Base-by-base conservation (phyloP, 768 basidiomycete species). In the Pisolithus sp. region DNA sequence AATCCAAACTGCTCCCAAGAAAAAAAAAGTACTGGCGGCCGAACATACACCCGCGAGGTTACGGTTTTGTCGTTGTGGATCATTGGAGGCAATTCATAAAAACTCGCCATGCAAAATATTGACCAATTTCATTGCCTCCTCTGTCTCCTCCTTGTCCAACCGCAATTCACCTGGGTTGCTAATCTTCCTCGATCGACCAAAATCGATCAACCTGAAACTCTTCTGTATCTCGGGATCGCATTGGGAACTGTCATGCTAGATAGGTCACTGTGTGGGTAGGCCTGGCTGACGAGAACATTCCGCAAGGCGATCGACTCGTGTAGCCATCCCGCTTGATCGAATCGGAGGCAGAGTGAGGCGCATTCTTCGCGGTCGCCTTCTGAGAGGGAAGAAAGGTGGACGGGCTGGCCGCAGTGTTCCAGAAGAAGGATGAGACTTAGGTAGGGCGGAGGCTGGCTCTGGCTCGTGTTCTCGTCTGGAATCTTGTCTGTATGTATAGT, bases 191-290 rank as follows among this genome's bases (percentile, higher is more conserved):
- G 69, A 66, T 49, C 77, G 68, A 13, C 79, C 79, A 37, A 79
- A 78, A 57, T 80, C 79, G 49, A 80, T 77, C 53, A 80, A 48
- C 21, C 78, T 71, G 57, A 77, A 80, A 46, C 73, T 69, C 3
- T 34, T 34, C 34, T 13, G 12, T 5, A 13, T 10, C 34, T 26
- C n/a, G 30, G 51, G 65, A 5, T 5, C 13, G 12, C 2, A 55
- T 10, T 61, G 44, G 8, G 49, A 20, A 1, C 0, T 0, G 4
- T 30, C 0, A n/a, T 59, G 46, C 7, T 51, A 15, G 28, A 55
- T 7, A 31, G 57, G 65, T 17, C 52, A 62, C 17, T 56, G 53
- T 9, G 65, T 66, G 40, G 75, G 66, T 21, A 72, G 73, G 2
- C 77, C 76, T 0, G 57, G 59, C 49, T 79, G 77, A 69, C 58